Evolutionary conservation across 1,284 basidiomycete genomes (phyloP).

Genomic region (Chalciporus sp.): DNA sequence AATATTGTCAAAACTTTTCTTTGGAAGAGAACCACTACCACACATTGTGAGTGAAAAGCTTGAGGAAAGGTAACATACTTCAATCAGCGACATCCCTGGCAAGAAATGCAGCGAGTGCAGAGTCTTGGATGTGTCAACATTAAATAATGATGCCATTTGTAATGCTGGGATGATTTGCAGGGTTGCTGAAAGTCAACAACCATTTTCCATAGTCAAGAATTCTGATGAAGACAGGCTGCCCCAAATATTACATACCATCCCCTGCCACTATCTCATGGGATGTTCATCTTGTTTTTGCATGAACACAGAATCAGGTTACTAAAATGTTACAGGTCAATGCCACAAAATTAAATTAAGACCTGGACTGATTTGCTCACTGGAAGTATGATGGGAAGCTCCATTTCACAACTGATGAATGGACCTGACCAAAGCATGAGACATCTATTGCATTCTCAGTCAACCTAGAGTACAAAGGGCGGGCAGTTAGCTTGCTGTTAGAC

Average conservation of each 20-base stretch:
- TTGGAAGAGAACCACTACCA: constrained; percentile 14
- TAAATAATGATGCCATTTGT: constrained; percentile 10
- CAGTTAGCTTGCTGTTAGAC: background rate
- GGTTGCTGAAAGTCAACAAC: too few species aligned
- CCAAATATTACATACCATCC: too few species aligned
- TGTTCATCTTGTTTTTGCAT: too few species aligned
- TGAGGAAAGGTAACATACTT: constrained; percentile 13
- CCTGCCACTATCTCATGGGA: too few species aligned
- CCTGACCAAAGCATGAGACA: background rate
- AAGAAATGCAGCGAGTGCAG: constrained; percentile 9
- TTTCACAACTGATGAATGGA: constrained; percentile 15
- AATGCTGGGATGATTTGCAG: constrained; percentile 1
- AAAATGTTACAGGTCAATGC: too few species aligned
- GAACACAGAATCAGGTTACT: background rate
- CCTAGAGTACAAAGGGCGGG: background rate
- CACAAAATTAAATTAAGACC: too few species aligned
- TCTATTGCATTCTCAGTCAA: background rate
- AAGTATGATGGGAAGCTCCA: constrained; percentile 11
- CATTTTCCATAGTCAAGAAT: too few species aligned
- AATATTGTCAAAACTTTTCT: background rate
- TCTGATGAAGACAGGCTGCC: too few species aligned
- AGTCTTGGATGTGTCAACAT: background rate
- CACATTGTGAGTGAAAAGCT: constrained; percentile 17
- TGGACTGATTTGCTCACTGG: background rate
- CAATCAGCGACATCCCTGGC: constrained; percentile 14